Conservation (phyloP, 805 yeast genomes). For the Saturnispora sekii region DNA sequence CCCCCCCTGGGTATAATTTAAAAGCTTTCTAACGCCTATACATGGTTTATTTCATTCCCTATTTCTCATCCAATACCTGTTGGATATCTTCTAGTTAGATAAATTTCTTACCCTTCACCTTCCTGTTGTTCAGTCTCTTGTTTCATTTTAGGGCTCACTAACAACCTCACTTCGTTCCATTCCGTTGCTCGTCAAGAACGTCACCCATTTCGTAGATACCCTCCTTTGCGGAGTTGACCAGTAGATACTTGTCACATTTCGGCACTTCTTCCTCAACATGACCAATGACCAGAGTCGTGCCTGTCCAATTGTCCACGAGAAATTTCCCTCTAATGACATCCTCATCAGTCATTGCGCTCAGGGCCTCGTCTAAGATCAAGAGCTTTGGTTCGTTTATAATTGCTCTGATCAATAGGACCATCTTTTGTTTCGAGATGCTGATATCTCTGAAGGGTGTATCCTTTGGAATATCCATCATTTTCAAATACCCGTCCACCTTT, state of each 20-base stretch:
- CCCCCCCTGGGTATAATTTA: too few species aligned
- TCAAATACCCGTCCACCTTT: slow-evolving; percentile 36
- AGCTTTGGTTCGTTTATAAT: slow-evolving; percentile 68
- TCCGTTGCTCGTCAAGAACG: not conserved
- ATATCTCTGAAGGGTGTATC: slow-evolving; percentile 42
- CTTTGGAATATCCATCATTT: slow-evolving; percentile 35
- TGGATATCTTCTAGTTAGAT: too few species aligned
- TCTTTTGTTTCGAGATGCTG: slow-evolving; percentile 65
- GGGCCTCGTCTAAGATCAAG: slow-evolving; percentile 82
- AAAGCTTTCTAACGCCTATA: too few species aligned
- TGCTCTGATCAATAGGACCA: slow-evolving; percentile 67
- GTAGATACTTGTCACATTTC: slow-evolving; percentile 43
- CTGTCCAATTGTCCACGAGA: slow-evolving; percentile 40
- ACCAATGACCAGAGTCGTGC: slow-evolving; percentile 72
- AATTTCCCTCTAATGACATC: slow-evolving; percentile 47
- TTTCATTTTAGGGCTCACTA: too few species aligned
- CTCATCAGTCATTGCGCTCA: slow-evolving; percentile 76
- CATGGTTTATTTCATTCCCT: too few species aligned
- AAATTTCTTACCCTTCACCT: too few species aligned
- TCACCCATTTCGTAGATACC: slow-evolving; percentile 26
- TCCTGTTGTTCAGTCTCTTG: too few species aligned
- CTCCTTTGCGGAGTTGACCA: slow-evolving; percentile 26
- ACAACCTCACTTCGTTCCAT: not conserved
- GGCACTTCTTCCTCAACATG: slow-evolving; percentile 81
- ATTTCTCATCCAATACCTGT: too few species aligned